Evolutionary conservation across 495 filamentous ascomycete species (phyloP).

Genomic region (Echria macrotheca): DNA sequence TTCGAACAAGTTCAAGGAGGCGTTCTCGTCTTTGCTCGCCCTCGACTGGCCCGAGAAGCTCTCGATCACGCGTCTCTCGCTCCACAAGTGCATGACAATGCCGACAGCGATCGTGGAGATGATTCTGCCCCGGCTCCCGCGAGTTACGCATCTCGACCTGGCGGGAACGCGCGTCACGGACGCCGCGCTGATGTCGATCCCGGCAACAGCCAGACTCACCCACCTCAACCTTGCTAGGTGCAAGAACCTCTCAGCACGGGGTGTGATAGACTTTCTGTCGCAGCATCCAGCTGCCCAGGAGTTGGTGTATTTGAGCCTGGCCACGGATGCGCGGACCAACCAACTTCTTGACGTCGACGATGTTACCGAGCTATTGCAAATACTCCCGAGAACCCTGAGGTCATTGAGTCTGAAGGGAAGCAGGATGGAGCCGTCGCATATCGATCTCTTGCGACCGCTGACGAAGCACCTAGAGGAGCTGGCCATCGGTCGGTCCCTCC

Average conservation of each 20-base stretch:
- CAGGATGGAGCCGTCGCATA: conserved; percentile 60
- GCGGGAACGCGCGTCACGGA: conserved; percentile 75
- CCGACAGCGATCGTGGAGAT: conserved; percentile 61
- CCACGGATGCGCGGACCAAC: conserved; percentile 67
- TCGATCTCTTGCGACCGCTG: conserved; percentile 60
- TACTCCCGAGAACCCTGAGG: conserved; percentile 61
- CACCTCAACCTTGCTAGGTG: conserved; percentile 79
- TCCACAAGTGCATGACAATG: conserved; percentile 79
- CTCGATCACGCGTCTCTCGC: conserved; percentile 61
- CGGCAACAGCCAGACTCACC: conserved; percentile 64
- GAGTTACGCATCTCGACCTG: conserved; percentile 75
- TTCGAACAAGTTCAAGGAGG: conserved; percentile 59
- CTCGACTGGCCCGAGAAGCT: conserved; percentile 45
- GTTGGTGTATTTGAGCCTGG: conserved; percentile 69
- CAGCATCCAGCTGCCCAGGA: conserved; percentile 65
- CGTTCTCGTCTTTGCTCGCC: conserved; percentile 38
- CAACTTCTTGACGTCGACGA: conserved; percentile 64
- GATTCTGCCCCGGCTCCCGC: conserved; percentile 62
- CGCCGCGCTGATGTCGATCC: conserved; percentile 65
- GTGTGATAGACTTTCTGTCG: conserved; percentile 65
- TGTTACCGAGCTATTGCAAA: conserved; percentile 59
- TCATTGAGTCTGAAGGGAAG: conserved; percentile 75
- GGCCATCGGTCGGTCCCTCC: conserved; percentile 64
- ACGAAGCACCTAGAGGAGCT: conserved; percentile 80
- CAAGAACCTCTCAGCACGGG: conserved; percentile 59